phyloP scores from a whole-genome alignment of 2,329 filamentous ascomycete genomes.

The Volutella citrinella region DNA sequence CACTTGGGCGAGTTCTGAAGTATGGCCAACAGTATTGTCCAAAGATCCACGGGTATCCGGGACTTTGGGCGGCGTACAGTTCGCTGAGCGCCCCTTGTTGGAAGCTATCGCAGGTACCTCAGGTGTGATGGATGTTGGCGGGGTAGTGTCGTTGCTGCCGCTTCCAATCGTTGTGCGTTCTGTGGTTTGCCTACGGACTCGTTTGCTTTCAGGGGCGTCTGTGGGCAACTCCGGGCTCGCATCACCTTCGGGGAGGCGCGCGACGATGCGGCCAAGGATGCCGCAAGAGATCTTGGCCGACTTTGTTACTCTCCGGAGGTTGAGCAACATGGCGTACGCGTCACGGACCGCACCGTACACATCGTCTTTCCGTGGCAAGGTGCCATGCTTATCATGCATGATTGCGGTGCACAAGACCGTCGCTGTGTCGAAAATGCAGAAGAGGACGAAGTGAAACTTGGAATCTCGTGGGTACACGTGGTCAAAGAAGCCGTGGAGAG shows the following conservation, averaged over 20 bases:
- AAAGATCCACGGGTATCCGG: too few species aligned
- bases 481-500: slow-evolving; percentile 40
- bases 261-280: slow-evolving; percentile 28
- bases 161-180: too few species aligned
- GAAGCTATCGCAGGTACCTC: too few species aligned
- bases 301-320: slow-evolving; percentile 27
- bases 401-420: slow-evolving; percentile 49
- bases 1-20: too few species aligned
- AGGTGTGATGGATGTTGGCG: too few species aligned
- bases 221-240: too few species aligned
- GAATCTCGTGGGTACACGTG: slow-evolving; percentile 42
- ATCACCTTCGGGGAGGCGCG: slow-evolving; percentile 26
- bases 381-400: slow-evolving; percentile 44
- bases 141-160: too few species aligned
- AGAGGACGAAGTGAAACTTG: slow-evolving; percentile 48
- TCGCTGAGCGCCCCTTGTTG: too few species aligned
- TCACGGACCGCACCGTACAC: slow-evolving; percentile 37
- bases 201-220: too few species aligned
- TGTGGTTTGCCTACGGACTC: too few species aligned
- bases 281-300: slow-evolving; percentile 31
- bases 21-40: too few species aligned
- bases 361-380: slow-evolving; percentile 38
- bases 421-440: slow-evolving; percentile 49
- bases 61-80: too few species aligned
- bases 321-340: slow-evolving; percentile 33